Percentiles rank a stretch among this genome's conserved stretches.
Evolutionary conservation across 495 filamentous ascomycete species (phyloP).

Genomic region (Tuber melanosporum): DNA sequence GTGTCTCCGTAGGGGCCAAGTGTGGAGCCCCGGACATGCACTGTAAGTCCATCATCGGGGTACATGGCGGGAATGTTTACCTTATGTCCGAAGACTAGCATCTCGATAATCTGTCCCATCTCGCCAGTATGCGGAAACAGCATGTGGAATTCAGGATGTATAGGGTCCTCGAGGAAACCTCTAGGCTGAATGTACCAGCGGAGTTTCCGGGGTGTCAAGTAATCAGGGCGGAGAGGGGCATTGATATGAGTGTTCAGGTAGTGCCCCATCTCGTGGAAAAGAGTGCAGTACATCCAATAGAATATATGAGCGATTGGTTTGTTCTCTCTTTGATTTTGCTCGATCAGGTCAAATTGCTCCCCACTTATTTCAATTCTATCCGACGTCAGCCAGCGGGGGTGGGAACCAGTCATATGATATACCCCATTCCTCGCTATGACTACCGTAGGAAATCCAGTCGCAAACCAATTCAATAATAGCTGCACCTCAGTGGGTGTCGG

Average conservation of each 20-base stretch:
- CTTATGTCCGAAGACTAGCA: constrained; percentile 25
- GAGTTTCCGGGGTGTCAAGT: constrained; percentile 24
- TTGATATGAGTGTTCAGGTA: constrained; percentile 33
- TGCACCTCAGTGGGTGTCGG: constrained; percentile 23
- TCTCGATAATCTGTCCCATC: constrained; percentile 31
- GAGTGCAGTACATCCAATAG: constrained; percentile 16
- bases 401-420: background rate
- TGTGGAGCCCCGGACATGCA: background rate
- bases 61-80: background rate
- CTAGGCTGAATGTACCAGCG: constrained; percentile 22
- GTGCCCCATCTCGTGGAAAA: constrained; percentile 30
- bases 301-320: constrained; percentile 25
- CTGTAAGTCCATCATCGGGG: background rate
- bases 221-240: background rate
- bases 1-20: background rate
- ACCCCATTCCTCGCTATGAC: background rate
- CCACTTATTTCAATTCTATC: constrained; percentile 15
- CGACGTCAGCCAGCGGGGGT: constrained; percentile 11
- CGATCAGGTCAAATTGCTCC: constrained; percentile 22
- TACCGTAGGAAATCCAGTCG: constrained; percentile 17
- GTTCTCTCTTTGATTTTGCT: constrained; percentile 14
- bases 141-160: constrained; percentile 10
- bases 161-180: constrained; percentile 7
- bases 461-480: constrained; percentile 24
- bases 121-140: constrained; percentile 17